Base-by-base conservation (phyloP, 2,329 filamentous ascomycete genomes). In the Shiraia bambusicola region DNA sequence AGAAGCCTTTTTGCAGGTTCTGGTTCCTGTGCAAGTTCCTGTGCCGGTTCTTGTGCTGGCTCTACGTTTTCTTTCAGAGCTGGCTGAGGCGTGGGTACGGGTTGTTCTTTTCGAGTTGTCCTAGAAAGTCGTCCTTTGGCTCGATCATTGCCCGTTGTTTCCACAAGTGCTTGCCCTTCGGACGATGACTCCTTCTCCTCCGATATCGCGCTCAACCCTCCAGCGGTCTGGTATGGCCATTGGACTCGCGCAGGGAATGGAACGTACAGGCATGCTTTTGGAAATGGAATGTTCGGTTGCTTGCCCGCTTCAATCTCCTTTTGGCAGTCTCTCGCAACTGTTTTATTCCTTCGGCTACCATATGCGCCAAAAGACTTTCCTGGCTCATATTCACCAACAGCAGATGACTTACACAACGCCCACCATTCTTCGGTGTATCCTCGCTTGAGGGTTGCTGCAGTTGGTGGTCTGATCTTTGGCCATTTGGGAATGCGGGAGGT, bases 361-460 rank as follows among this genome's bases (percentile, higher is more conserved):
- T 72, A 71, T 11, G 75, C 65, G 9, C 72, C 69, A 45, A 77
- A 77, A 7, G 61, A 58, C 34, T 72, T 73, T 30, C 73, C 73
- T 19, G 69, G 62, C 28, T 69, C 68, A 42, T 71, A 72, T 50
- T 76, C 72, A 24, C 75, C 75, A 12, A 77, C 75, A 11, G 73
- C 73, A 14, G 74, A 76, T 31, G 72, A 62, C 50, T 74, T 75
- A 63, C 75, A 77, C n/a, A 76, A 46, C 11, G 63, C 59, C 56
- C 62, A 75, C 75, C 75, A 77, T 9, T 73, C 72, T n/a, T 76
- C 72, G 6, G 73, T 75, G 47, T 73, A 76, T 19, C 75, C 75
- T 58, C 70, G 63, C 32, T 67, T 62, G 17, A 75, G 66, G 1
- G 69, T 71, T 8, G 72, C 63, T 31, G 72, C 62, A 16, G 67